phyloP scores from a whole-genome alignment of 768 basidiomycete species.

The Russula sp. region DNA sequence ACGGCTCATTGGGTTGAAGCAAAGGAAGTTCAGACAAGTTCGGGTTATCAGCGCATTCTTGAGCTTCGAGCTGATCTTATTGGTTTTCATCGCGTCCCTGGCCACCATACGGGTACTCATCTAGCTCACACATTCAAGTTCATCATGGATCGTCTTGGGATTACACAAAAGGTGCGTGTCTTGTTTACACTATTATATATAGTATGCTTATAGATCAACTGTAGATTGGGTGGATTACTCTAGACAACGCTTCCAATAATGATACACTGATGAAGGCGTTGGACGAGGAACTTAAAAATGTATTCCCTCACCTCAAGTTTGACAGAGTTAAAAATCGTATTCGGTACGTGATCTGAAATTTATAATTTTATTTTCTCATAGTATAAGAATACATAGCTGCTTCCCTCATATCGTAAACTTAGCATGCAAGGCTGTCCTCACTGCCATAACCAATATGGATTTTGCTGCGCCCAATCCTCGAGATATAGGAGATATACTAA shows the following conservation, averaged over 20 bases:
- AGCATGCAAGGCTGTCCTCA: not conserved
- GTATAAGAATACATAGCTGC: slow-evolving; percentile 21
- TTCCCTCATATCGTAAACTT: slow-evolving; percentile 23
- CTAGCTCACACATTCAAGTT: too few relatives aligned
- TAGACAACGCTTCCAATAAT: slow-evolving; percentile 28
- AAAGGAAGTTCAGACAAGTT: too few relatives aligned
- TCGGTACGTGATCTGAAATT: slow-evolving; percentile 22
- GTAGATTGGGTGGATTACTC: slow-evolving; percentile 35
- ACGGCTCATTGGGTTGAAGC: slow-evolving; percentile 33
- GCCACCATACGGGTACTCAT: slow-evolving; percentile 33
- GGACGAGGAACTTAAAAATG: too few relatives aligned
- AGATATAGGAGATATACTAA: too few relatives aligned
- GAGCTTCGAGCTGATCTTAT: slow-evolving; percentile 28
- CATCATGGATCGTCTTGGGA: too few relatives aligned
- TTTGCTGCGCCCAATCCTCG: too few relatives aligned
- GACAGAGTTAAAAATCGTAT: not conserved
- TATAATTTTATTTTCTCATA: slow-evolving; percentile 14
- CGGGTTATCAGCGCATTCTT: slow-evolving; percentile 5
- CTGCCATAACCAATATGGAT: not conserved
- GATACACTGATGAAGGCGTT: slow-evolving; percentile 19
- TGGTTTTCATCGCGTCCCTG: slow-evolving; percentile 32
- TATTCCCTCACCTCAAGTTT: too few relatives aligned
- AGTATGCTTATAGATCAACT: too few relatives aligned
- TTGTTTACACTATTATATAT: too few relatives aligned
- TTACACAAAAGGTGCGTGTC: too few relatives aligned